A percentile compares a stretch with the other conserved stretches of the same genome.
phyloP scores from a whole-genome alignment of 2,329 filamentous ascomycete genomes.

The Stagonosporopsis cucurbitacearum region DNA sequence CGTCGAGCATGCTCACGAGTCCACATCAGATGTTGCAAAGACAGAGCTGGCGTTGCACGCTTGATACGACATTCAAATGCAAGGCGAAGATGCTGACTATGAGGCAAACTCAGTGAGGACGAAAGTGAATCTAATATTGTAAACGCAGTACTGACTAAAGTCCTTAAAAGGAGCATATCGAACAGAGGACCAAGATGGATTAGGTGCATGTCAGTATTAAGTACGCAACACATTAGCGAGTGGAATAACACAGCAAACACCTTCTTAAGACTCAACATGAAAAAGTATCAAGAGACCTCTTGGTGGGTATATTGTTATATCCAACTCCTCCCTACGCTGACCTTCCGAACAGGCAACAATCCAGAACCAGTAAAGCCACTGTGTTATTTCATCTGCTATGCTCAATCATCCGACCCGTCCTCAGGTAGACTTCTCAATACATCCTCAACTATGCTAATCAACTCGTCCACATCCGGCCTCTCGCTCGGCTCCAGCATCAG shows the following conservation, averaged over 20 bases:
- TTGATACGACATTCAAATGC: no score
- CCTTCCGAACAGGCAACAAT: not conserved
- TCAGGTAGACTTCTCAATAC: conserved; percentile 73
- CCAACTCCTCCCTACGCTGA: not conserved
- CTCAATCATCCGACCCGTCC: conserved; percentile 52
- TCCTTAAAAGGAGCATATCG: no score
- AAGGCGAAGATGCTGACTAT: no score
- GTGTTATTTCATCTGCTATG: not conserved
- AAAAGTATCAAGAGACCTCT: not conserved
- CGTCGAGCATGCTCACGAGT: no score
- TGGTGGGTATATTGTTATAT: not conserved
- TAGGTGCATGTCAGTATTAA: no score
- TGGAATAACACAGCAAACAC: not conserved
- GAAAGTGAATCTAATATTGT: no score
- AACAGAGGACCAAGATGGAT: no score
- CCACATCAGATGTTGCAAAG: no score
- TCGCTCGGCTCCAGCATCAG: conserved; percentile 86
- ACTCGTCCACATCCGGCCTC: conserved; percentile 82
- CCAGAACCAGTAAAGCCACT: not conserved
- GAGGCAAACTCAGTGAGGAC: no score
- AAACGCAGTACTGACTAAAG: no score
- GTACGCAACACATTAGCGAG: not conserved
- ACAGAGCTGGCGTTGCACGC: no score
- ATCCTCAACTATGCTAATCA: conserved; percentile 78
- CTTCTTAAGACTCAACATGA: not conserved